Evolutionary conservation across 306 rosid genomes (phyloP).

Genomic region (Lathyrus aphaca): DNA sequence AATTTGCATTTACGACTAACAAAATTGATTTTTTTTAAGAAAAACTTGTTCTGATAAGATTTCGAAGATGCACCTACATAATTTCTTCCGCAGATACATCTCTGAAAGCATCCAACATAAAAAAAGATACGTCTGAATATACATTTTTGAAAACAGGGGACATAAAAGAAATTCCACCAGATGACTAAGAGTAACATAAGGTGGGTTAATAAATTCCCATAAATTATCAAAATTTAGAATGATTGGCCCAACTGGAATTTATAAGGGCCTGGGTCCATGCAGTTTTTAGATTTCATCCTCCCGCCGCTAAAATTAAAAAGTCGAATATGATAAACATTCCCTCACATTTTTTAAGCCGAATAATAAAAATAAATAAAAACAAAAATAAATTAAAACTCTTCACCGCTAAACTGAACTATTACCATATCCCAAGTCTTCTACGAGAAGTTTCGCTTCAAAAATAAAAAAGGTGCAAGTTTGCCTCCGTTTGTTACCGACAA

Average conservation of each 20-base stretch:
- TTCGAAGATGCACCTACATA: too few relatives aligned
- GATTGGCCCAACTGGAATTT: not conserved
- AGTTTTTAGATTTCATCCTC: not conserved
- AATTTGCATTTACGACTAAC: too few relatives aligned
- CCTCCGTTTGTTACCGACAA: not conserved
- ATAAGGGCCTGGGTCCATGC: not conserved
- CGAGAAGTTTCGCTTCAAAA: constrained; percentile 20
- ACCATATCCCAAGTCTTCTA: constrained; percentile 42
- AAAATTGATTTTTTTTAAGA: too few relatives aligned
- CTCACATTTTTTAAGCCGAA: constrained; percentile 35
- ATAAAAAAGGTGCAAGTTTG: not conserved
- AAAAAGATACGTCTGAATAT: too few relatives aligned
- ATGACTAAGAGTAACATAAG: too few relatives aligned
- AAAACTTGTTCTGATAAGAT: too few relatives aligned
- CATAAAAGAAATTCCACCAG: too few relatives aligned
- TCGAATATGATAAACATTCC: constrained; percentile 13
- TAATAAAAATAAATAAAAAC: not conserved
- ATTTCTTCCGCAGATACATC: too few relatives aligned
- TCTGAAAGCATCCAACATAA: too few relatives aligned
- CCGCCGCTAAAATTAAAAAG: constrained; percentile 39
- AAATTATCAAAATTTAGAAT: not conserved
- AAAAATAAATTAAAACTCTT: not conserved
- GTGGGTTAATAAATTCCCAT: too few relatives aligned
- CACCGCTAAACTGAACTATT: not conserved
- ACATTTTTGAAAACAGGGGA: too few relatives aligned